Conservation (phyloP, 2,329 filamentous ascomycete genomes). For the Fusarium liriodendri region DNA sequence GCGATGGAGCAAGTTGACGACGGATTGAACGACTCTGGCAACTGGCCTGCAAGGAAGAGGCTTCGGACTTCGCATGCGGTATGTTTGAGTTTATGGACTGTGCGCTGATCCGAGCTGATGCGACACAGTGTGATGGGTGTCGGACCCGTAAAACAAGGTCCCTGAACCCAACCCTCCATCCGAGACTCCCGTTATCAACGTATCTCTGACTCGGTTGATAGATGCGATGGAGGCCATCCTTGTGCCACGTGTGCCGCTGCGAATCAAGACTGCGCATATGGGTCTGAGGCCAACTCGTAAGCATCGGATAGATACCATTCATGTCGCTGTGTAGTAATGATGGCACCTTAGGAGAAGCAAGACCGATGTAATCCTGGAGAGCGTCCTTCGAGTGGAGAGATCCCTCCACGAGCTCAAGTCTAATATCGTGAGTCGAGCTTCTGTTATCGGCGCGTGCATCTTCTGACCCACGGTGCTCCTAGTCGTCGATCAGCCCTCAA, state of each 20-base stretch:
- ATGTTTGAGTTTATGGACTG: slow-evolving; percentile 23
- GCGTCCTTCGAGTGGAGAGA: slow-evolving; percentile 60
- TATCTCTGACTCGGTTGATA: slow-evolving; percentile 36
- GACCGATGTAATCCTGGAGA: slow-evolving; percentile 63
- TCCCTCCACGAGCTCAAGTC: slow-evolving; percentile 58
- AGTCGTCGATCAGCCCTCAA: slow-evolving; percentile 24
- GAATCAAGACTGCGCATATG: slow-evolving; percentile 55
- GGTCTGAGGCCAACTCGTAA: slow-evolving; percentile 57
- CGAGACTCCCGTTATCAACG: not conserved
- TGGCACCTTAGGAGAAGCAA: slow-evolving; percentile 55
- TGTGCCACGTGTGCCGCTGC: slow-evolving; percentile 53
- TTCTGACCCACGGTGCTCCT: not conserved
- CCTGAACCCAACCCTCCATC: not conserved
- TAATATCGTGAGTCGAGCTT: slow-evolving; percentile 48
- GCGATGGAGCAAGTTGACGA: slow-evolving; percentile 42
- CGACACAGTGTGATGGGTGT: slow-evolving; percentile 58
- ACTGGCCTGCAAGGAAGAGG: slow-evolving; percentile 52
- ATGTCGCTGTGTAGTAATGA: slow-evolving; percentile 9
- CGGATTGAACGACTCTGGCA: slow-evolving; percentile 31
- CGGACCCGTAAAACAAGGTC: slow-evolving; percentile 60
- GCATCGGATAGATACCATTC: slow-evolving; percentile 17
- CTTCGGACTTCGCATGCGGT: slow-evolving; percentile 57
- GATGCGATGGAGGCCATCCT: slow-evolving; percentile 60
- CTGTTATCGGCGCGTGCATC: too few relatives aligned
- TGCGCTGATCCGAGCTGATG: not conserved